Base-by-base conservation (phyloP, 306 rosid species). In the Hippophae rhamnoides region DNA sequence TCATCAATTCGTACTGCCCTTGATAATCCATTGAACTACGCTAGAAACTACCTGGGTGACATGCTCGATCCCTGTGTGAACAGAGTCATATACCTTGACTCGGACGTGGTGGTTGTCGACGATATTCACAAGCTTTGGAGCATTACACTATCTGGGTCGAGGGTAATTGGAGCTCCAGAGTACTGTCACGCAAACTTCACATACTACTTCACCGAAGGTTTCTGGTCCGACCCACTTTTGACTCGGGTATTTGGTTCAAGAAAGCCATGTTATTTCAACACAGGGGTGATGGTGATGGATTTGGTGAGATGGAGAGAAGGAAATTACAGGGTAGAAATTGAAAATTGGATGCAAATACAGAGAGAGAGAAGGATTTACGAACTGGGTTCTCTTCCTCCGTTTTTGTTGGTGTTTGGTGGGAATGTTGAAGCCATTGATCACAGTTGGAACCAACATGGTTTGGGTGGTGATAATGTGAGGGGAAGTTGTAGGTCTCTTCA, bases 341-440 rank as follows among this genome's bases (percentile, higher is more conserved):
- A 89, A 65, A 77, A 72, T 45, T 89, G 96, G 96, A 89, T 89
- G 96, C 94, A 89, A 6, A 6, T 85, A n/a, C 96, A 89, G 60
- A 82, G 76, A 26, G 74, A 78, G 58, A 72, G 56, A 42, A 79
- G 94, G 76, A 89, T 89, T 13, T 89, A 89, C 42, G 94, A 89
- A 0, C 9, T 89, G 72, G 96, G 96, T 9, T 89, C 96, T 0
- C 60, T 89, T 8, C 96, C 96, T 5, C 96, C 96, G 0, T 89
- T 89, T 45, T 38, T 89, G 44, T 58, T 89, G 0, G 94, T 83
- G 0, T 89, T 89, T 13, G 94, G 74, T 1, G 96, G 96, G 5
- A 85, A 79, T 43, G 88, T 89, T 0, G 94, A 89, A 10, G 81
- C 80, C 42, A 31, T 31, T 31, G 38, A 31, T 31, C 38, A 31